Conservation (phyloP, 257 asterid genomes). For the Penstemon eatonii region DNA sequence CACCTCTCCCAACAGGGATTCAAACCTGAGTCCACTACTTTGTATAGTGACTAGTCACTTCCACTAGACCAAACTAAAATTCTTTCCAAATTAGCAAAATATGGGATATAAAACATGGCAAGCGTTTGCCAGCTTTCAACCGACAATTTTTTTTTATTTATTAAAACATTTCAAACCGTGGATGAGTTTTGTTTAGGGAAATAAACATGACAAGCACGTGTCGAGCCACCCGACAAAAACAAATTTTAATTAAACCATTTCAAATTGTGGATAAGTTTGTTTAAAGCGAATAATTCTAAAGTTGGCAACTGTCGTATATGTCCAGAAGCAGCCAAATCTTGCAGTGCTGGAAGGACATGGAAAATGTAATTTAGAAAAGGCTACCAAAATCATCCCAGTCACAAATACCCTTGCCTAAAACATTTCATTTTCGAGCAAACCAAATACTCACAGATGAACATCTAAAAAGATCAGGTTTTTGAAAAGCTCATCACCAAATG, state of each 20-base stretch:
- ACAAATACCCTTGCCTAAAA: neutral
- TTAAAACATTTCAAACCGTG: too few relatives aligned
- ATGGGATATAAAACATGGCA: slow-evolving; percentile 19
- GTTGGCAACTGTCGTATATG: slow-evolving; percentile 21
- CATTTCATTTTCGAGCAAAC: neutral
- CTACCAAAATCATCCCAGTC: slow-evolving; percentile 4
- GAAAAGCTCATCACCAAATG: neutral
- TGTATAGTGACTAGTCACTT: too few relatives aligned
- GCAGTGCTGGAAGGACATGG: slow-evolving; percentile 14
- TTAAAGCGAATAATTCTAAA: slow-evolving; percentile 18
- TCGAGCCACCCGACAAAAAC: slow-evolving; percentile 8
- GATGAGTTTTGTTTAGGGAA: too few relatives aligned
- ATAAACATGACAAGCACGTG: too few relatives aligned
- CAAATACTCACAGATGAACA: slow-evolving; percentile 12
- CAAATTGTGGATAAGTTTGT: neutral
- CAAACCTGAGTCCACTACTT: too few relatives aligned
- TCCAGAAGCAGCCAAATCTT: slow-evolving; percentile 22
- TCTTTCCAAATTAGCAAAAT: neutral
- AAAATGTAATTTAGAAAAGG: slow-evolving; percentile 9
- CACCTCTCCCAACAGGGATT: too few relatives aligned
- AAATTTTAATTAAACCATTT: slow-evolving; percentile 3
- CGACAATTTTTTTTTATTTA: too few relatives aligned
- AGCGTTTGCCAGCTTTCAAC: slow-evolving; percentile 9
- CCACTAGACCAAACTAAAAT: too few relatives aligned
- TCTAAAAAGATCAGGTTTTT: neutral